A percentile compares a stretch with the other conserved stretches of the same genome.
These are phyloP conservation scores for Epichloe sylvatica DNA, from an alignment of 2,329 filamentous ascomycete species.

Conservation along the genomic window DNA sequence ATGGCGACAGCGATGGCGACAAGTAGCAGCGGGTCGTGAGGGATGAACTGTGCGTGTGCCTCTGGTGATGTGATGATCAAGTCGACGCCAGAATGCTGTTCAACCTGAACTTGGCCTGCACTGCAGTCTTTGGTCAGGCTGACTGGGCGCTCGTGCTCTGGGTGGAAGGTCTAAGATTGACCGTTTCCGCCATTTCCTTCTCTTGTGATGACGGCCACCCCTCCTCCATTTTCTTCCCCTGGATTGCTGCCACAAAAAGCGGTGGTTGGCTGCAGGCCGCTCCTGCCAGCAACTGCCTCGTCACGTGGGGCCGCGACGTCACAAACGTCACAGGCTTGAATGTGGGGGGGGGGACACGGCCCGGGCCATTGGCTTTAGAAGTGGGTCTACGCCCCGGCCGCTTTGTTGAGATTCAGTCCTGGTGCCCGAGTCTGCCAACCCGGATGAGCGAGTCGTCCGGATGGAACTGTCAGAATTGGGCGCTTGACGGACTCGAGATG, in stretches of 20 bases:
- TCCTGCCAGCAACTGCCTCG: background rate
- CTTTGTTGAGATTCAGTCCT: background rate
- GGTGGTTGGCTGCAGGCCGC: background rate
- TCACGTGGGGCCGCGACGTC: conserved; percentile 1
- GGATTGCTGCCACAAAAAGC: background rate
- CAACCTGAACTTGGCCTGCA: background rate
- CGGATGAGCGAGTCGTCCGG: no score
- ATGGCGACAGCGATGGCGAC: background rate
- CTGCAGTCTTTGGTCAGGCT: background rate
- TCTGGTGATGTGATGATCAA: background rate
- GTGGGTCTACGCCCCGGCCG: background rate
- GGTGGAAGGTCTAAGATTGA: background rate
- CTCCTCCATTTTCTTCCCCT: background rate
- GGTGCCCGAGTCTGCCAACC: background rate
- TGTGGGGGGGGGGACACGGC: background rate
- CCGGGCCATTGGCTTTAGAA: background rate
- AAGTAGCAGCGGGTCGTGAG: background rate
- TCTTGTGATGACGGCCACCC: background rate
- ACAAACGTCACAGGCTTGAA: background rate
- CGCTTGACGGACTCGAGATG: no score
- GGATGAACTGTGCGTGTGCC: background rate
- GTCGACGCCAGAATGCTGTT: background rate
- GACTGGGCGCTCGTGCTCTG: background rate
- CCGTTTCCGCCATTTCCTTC: background rate
- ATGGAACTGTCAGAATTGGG: no score